These are phyloP conservation scores for Penicillium sp. DNA, from an alignment of 2,329 filamentous ascomycete genomes.

Conservation along the genomic window DNA sequence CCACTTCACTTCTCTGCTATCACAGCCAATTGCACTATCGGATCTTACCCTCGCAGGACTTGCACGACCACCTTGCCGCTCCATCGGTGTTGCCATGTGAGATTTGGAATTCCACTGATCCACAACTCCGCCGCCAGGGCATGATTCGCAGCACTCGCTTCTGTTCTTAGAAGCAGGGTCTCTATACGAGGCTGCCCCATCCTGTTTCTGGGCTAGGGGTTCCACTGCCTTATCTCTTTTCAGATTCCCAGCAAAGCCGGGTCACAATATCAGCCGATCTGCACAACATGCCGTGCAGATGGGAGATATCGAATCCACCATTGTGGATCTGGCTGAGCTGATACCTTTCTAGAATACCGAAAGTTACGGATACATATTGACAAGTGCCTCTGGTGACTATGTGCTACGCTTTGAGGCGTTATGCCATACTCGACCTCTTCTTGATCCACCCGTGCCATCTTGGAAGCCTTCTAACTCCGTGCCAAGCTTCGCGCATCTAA, in stretches of 20 bases:
- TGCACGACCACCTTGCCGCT: neutral
- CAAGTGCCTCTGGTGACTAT: neutral
- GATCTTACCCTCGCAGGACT: conserved; percentile 1
- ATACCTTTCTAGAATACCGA: neutral
- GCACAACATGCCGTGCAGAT: conserved; percentile 1
- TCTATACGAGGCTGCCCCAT: neutral
- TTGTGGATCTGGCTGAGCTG: neutral
- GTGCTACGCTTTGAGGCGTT: neutral
- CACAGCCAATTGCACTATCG: conserved; percentile 14
- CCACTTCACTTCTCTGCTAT: conserved; percentile 3
- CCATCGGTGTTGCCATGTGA: conserved; percentile 5
- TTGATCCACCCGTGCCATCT: neutral
- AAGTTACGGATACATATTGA: neutral
- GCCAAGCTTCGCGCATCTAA: neutral
- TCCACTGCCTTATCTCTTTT: neutral
- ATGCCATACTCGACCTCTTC: neutral
- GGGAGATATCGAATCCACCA: neutral
- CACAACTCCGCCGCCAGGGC: neutral
- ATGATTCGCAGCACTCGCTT: conserved; percentile 2
- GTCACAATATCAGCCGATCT: neutral
- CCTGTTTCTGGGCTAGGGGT: neutral
- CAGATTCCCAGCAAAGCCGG: neutral
- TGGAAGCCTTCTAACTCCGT: neutral
- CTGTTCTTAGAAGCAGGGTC: conserved; percentile 1
- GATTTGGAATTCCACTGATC: conserved; percentile 12